Base-by-base conservation (phyloP, 208 protist species). In the Zelonia costaricensis region DNA sequence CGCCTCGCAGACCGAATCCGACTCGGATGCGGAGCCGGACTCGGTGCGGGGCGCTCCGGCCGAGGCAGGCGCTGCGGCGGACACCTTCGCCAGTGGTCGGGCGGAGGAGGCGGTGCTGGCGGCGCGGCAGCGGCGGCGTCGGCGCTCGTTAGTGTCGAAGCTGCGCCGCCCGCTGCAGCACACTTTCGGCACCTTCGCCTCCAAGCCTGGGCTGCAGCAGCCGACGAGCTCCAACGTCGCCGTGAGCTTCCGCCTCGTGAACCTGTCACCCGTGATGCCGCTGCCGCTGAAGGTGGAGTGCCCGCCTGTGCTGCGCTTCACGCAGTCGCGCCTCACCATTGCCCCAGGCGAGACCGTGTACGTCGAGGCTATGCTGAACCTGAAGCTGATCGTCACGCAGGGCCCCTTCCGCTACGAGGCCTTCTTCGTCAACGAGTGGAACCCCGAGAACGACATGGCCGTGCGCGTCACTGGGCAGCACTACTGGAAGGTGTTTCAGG, bases 371-470 rank as follows among this genome's bases (percentile, higher is more conserved):
- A 67, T 43, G 15, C 58, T 95, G 54, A 76, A 83, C 59, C 51
- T 84, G 22, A 73, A 84, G 44, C 72, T 81, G 23, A 88, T 91
- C 42, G 74, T 70, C 3, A 77, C 69, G 25, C 86, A 95, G 54
- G 90, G 90, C 20, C 71, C 76, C 18, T 95, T 95, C 52, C 76
- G 74, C 20, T 86, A 86, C 57, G 73, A 84, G 49, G 79, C 84
- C 9, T 93, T 82, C 56, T 93, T 95, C 62, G 77, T 92, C 22
- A 95, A 95, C 57, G 84, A 84, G 60, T 74, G 80, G 39, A 95
- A 95, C 60, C 75, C 82, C 2, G 90, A 93, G 64, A 95, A 95
- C 52, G 90, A 95, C 67, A 93, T 95, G 55, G 72, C 85, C 15
- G 86, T 89, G 13, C 62, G 76, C 36, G 64, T 95, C 8, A 86